phyloP scores from a whole-genome alignment of 2,329 filamentous ascomycete genomes.

The Macrophomina pseudophaseolina region DNA sequence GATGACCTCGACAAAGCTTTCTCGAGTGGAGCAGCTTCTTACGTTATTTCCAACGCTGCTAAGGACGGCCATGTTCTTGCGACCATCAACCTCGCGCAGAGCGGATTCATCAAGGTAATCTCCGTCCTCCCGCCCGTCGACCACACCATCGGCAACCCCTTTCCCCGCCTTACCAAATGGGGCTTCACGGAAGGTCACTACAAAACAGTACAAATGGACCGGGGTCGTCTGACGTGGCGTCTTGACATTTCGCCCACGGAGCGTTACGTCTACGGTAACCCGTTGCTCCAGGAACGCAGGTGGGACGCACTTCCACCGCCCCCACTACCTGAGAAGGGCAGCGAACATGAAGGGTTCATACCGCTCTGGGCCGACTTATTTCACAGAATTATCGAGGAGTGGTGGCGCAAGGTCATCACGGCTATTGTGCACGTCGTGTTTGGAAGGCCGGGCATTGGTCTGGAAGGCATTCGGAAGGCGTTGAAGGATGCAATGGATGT shows the following conservation, averaged over 20 bases:
- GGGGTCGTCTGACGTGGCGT: slow-evolving; percentile 68
- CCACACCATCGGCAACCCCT: slow-evolving; percentile 45
- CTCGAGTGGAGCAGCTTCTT: slow-evolving; percentile 23
- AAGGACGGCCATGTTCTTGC: slow-evolving; percentile 71
- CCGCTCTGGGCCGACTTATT: slow-evolving; percentile 78
- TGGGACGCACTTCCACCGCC: slow-evolving; percentile 34
- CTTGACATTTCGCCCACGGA: slow-evolving; percentile 64
- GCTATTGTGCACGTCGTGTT: slow-evolving; percentile 68
- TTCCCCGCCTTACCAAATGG: slow-evolving; percentile 59
- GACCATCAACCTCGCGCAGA: slow-evolving; percentile 67
- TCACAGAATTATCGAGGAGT: slow-evolving; percentile 59
- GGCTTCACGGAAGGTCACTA: slow-evolving; percentile 75
- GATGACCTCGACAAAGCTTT: slow-evolving; percentile 63
- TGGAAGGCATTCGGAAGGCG: slow-evolving; percentile 37
- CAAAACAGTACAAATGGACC: slow-evolving; percentile 70
- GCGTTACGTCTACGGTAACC: slow-evolving; percentile 62
- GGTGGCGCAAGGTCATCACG: slow-evolving; percentile 69
- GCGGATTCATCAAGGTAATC: slow-evolving; percentile 61
- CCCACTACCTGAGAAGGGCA: slow-evolving; percentile 36
- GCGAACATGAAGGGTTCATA: slow-evolving; percentile 53
- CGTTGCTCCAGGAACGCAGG: slow-evolving; percentile 43
- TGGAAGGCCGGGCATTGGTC: slow-evolving; percentile 59
- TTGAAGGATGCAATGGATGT: slow-evolving; percentile 36
- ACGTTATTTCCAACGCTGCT: slow-evolving; percentile 59
- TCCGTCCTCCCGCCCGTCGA: slow-evolving; percentile 64